phyloP scores from a whole-genome alignment of 352 stramenopile genomes.

The Phytophthora citrophthora region DNA sequence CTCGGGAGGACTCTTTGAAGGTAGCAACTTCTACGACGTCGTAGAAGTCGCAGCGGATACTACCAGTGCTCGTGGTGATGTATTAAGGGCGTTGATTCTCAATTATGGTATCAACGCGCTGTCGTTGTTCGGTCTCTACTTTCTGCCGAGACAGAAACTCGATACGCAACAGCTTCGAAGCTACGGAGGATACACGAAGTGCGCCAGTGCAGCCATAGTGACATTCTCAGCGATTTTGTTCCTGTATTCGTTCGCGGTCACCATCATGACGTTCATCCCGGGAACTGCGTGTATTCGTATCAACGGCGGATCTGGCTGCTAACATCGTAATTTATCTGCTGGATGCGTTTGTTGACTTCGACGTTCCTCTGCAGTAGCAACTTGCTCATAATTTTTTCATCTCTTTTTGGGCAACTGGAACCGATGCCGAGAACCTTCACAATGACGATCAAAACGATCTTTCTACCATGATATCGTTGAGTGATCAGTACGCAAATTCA shows the following conservation, averaged over 20 bases:
- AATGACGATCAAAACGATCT: too few species aligned
- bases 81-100: conserved; percentile 40
- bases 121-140: conserved; percentile 40
- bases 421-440: too few species aligned
- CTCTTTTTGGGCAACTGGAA: too few species aligned
- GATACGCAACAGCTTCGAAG: conserved; percentile 66
- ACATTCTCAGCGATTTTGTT: conserved; percentile 44
- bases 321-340: conserved; percentile 6
- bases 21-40: conserved; percentile 45
- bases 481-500: too few species aligned
- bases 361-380: too few species aligned
- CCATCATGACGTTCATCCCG: conserved; percentile 51
- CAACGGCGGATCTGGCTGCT: conserved; percentile 46
- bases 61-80: conserved; percentile 17
- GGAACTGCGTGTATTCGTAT: conserved; percentile 38
- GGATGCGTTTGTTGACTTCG: too few species aligned
- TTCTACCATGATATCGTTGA: too few species aligned
- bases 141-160: conserved; percentile 62
- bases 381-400: too few species aligned
- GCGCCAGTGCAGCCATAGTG: conserved; percentile 49
- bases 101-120: conserved; percentile 57
- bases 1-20: conserved; percentile 36
- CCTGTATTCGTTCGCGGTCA: conserved; percentile 33
- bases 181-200: conserved; percentile 69
- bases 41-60: conserved; percentile 28